Percentiles rank a stretch among this genome's conserved stretches.
phyloP scores from a whole-genome alignment of 371 early-diverging fungal genomes.

The Apophysomyces variabilis region DNA sequence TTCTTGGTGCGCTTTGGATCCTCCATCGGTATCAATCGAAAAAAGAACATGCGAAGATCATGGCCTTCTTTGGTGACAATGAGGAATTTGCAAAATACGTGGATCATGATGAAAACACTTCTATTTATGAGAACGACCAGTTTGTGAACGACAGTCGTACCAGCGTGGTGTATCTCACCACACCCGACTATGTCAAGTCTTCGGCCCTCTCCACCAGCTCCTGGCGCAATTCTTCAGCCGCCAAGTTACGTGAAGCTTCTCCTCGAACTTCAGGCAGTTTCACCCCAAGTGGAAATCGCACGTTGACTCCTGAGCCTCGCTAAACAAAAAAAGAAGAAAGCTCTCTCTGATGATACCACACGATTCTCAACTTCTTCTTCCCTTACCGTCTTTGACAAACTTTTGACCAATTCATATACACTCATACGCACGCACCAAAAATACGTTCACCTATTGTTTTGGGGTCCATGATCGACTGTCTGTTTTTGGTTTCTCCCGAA shows the following conservation, averaged over 20 bases:
- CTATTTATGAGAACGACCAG: neutral
- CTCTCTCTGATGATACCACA: no score
- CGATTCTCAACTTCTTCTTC: neutral
- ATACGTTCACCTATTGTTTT: neutral
- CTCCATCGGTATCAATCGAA: constrained; percentile 54
- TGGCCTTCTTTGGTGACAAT: constrained; percentile 48
- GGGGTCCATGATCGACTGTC: no score
- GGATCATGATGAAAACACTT: neutral
- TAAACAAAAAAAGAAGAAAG: neutral
- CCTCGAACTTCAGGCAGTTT: neutral
- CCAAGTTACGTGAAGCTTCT: constrained; percentile 9
- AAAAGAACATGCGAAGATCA: constrained; percentile 46
- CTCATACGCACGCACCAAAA: no score
- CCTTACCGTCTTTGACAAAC: neutral
- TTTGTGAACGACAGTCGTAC: constrained; percentile 18
- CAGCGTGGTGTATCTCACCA: constrained; percentile 41
- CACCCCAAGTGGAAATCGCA: constrained; percentile 5
- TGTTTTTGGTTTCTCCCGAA: neutral
- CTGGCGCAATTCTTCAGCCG: constrained; percentile 26
- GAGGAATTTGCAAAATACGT: constrained; percentile 48
- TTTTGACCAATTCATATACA: neutral
- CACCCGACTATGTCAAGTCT: constrained; percentile 43
- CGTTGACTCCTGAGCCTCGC: constrained; percentile 4
- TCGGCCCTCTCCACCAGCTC: constrained; percentile 32
- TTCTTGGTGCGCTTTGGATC: constrained; percentile 40